phyloP scores from a whole-genome alignment of 257 asterid species.

The Ajuga chamaepitys region DNA sequence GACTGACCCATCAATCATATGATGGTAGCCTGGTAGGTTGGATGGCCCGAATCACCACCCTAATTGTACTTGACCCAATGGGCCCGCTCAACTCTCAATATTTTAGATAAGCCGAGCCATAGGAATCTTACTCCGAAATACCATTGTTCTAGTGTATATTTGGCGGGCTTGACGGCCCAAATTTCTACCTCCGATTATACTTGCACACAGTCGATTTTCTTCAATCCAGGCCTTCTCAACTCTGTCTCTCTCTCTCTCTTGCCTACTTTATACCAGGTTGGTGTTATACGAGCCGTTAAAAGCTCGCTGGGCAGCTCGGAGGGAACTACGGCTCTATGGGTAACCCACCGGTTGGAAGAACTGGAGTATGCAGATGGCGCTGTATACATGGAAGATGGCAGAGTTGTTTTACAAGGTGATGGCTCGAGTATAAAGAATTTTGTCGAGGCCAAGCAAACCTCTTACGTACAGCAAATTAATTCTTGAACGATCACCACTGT shows the following conservation, averaged over 20 bases:
- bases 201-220: too few species aligned
- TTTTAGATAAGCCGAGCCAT: too few species aligned
- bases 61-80: too few species aligned
- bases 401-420: constrained; percentile 53
- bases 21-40: too few species aligned
- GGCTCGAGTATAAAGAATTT: constrained; percentile 45
- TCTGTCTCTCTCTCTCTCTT: not conserved
- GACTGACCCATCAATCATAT: too few species aligned
- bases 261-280: constrained; percentile 37
- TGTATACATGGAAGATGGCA: constrained; percentile 82
- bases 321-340: constrained; percentile 89
- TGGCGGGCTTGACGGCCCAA: too few species aligned
- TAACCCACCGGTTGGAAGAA: constrained; percentile 90
- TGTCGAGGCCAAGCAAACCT: constrained; percentile 49
- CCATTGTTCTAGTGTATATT: too few species aligned
- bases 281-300: constrained; percentile 78
- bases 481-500: constrained; percentile 15
- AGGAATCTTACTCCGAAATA: too few species aligned
- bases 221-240: too few species aligned
- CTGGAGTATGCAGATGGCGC: constrained; percentile 90
- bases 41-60: too few species aligned
- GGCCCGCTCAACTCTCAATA: too few species aligned
- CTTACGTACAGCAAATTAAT: constrained; percentile 42
- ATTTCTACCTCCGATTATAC: too few species aligned
- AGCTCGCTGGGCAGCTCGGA: constrained; percentile 46